These are phyloP conservation scores for Termitomyces sp. DNA, from an alignment of 768 basidiomycete species.

Conservation along the genomic window DNA sequence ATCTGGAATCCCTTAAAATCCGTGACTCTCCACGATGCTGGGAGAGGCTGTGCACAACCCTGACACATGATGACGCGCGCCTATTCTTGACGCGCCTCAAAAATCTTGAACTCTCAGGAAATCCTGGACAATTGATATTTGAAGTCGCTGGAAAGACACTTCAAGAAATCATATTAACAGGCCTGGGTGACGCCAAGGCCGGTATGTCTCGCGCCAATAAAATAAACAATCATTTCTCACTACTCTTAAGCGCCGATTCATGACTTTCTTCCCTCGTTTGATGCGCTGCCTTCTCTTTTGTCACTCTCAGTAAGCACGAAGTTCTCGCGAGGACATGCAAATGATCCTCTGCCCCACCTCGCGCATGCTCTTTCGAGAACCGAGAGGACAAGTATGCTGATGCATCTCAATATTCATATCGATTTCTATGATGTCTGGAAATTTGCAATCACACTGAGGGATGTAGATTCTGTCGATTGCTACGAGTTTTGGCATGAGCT, in stretches of 20 bases:
- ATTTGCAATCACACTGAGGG: slow-evolving; percentile 11
- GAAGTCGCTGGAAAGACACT: not conserved
- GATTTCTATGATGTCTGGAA: slow-evolving; percentile 12
- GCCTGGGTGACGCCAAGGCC: not conserved
- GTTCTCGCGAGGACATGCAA: not conserved
- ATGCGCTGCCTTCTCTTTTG: not conserved
- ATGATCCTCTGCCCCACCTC: not conserved
- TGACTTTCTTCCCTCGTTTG: not conserved
- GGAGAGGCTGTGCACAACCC: not conserved
- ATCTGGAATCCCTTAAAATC: not conserved
- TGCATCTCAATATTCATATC: slow-evolving; percentile 3
- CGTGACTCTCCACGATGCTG: not conserved
- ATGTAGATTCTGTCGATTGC: slow-evolving; percentile 2
- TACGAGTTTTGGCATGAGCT: slow-evolving; percentile 9
- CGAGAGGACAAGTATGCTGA: not conserved
- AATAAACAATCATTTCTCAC: not conserved
- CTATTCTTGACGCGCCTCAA: not conserved
- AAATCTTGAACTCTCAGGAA: not conserved
- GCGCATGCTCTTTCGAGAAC: not conserved
- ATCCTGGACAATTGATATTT: not conserved
- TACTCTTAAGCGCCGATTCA: not conserved
- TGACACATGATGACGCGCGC: not conserved
- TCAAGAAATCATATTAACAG: not conserved
- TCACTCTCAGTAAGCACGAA: not conserved
- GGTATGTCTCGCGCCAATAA: not conserved